Base-by-base conservation (phyloP, 257 asterid species). In the Primulina huaijiensis region DNA sequence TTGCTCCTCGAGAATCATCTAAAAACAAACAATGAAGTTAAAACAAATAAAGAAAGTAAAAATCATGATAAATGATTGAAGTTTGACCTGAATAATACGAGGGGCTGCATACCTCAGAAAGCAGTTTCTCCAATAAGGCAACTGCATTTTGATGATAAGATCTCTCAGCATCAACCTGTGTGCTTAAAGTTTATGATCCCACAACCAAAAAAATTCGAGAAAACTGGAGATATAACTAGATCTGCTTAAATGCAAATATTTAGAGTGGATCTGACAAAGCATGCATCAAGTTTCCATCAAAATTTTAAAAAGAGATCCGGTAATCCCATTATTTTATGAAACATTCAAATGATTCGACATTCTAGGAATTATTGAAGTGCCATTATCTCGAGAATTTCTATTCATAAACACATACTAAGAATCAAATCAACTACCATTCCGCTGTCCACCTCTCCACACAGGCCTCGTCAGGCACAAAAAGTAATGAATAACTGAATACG, bases 151-250 rank as follows among this genome's bases (percentile, higher is more conserved):
- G 97, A 79, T 93, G 97, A 80, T 89, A 93, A 62, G 87, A 85
- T 83, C 96, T 87, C 86, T 87, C 99, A 62, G 97, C 95, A 77
- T 85, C 83, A 12, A 92, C 97, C 98, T 50, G 21, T 16, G 20
- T 16, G 20, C 57, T 17, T 16, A 50, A 50, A 50, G 57, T 14
- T 16, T 6, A 50, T 4, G 20, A 50, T 16, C 2, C 7, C 20
- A 17, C 57, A 16, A 50, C 57, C 57, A 16, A 17, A 50, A 14
- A 43, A 16, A 17, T 14, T 5, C 21, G 21, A 50, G 57, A 50
- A 50, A 46, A 16, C 2, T 50, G 16, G 21, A 50, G 57, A 50
- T 16, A 16, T 50, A 50, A 50, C 8, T 8, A 50, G 57, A 50
- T 50, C 57, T 50, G 57, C 57, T 50, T 17, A 50, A 43, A 50